Evolutionary conservation across 352 stramenopile genomes (phyloP).

Genomic region (Phytophthora hybrid): DNA sequence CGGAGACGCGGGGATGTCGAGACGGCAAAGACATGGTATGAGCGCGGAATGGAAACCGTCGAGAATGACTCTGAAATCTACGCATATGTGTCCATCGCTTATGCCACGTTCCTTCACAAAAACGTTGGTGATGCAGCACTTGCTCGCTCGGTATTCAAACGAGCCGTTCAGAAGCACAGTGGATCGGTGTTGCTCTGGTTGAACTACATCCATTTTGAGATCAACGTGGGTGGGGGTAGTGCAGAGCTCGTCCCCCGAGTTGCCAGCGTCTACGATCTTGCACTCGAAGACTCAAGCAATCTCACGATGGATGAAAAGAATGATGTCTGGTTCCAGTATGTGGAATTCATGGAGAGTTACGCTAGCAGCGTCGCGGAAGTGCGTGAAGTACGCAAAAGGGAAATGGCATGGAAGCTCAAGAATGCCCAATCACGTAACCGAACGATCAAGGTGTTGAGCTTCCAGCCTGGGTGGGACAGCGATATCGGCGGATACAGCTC

Average conservation of each 20-base stretch:
- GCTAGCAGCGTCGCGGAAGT: slow-evolving; percentile 49
- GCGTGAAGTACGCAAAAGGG: slow-evolving; percentile 58
- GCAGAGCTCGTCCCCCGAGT: slow-evolving; percentile 53
- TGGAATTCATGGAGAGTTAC: slow-evolving; percentile 77
- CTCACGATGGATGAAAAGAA: slow-evolving; percentile 79
- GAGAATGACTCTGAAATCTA: slow-evolving; percentile 54
- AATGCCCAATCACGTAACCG: slow-evolving; percentile 65
- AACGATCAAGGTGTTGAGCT: slow-evolving; percentile 59
- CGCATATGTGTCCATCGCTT: slow-evolving; percentile 62
- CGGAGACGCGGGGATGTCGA: slow-evolving; percentile 64
- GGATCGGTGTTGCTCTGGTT: slow-evolving; percentile 69
- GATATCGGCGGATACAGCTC: slow-evolving; percentile 43
- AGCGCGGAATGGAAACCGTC: slow-evolving; percentile 57
- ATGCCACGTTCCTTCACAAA: slow-evolving; percentile 66
- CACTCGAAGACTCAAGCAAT: slow-evolving; percentile 58
- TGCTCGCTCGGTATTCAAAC: slow-evolving; percentile 57
- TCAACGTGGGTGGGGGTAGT: slow-evolving; percentile 32
- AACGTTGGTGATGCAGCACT: slow-evolving; percentile 46
- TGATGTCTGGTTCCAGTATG: slow-evolving; percentile 84
- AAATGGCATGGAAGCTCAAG: slow-evolving; percentile 77
- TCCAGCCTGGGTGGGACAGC: slow-evolving; percentile 41
- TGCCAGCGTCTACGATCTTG: slow-evolving; percentile 52
- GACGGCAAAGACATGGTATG: slow-evolving; percentile 58
- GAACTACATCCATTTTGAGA: slow-evolving; percentile 78
- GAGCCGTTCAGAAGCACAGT: slow-evolving; percentile 50